A percentile compares a stretch with the other conserved stretches of the same genome.
These are phyloP conservation scores for Vitis labrusca DNA, from an alignment of 164 flowering plant species.

Conservation along the genomic window DNA sequence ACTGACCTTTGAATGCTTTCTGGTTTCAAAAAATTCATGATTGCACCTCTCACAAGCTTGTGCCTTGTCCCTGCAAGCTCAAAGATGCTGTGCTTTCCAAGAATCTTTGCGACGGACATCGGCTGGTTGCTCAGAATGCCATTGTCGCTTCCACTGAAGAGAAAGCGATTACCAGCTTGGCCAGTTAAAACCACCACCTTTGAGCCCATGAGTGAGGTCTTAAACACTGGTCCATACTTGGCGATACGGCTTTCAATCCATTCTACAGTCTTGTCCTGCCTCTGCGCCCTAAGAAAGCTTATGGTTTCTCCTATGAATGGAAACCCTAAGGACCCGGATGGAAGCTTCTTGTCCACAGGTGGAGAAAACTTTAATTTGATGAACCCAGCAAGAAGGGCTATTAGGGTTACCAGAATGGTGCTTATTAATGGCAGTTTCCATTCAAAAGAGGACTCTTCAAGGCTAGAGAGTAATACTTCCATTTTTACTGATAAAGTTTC, in stretches of 20 bases:
- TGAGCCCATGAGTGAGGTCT: constrained; percentile 22
- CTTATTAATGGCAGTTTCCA: constrained; percentile 6
- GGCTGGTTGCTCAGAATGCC: constrained; percentile 18
- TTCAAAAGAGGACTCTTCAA: not conserved
- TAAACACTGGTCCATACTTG: constrained; percentile 27
- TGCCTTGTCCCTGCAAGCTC: constrained; percentile 25
- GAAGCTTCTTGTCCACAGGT: constrained; percentile 13
- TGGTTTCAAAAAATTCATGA: constrained; percentile 20
- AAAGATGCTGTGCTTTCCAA: constrained; percentile 15
- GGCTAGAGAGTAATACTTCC: not conserved
- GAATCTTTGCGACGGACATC: not conserved
- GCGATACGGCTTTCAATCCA: constrained; percentile 21
- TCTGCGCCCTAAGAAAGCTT: constrained; percentile 24
- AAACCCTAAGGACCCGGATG: constrained; percentile 28
- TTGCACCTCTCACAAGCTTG: constrained; percentile 16
- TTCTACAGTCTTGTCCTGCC: constrained; percentile 13
- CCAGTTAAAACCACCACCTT: constrained; percentile 13
- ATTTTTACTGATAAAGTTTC: not conserved
- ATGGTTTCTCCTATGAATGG: constrained; percentile 33
- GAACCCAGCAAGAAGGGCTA: constrained; percentile 14
- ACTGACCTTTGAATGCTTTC: constrained; percentile 13
- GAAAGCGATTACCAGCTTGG: constrained; percentile 22
- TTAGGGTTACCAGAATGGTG: constrained; percentile 8
- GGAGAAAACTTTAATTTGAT: constrained; percentile 7
- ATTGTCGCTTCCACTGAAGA: constrained; percentile 3